These are phyloP conservation scores for Geosmithia morbida DNA, from an alignment of 2,329 filamentous ascomycete species.

Conservation along the genomic window DNA sequence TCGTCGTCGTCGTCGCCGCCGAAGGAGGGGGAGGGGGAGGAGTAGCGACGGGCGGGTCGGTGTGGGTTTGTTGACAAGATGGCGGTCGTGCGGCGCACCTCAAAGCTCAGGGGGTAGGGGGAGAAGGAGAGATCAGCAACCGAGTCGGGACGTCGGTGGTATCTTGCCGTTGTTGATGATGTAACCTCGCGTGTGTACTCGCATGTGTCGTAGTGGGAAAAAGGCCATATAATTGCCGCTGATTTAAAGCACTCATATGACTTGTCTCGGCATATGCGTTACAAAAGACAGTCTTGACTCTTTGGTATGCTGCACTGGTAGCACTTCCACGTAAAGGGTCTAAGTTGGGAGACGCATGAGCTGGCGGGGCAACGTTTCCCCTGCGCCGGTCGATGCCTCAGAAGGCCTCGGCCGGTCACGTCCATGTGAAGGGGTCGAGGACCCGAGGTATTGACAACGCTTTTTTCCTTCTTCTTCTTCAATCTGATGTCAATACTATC, in stretches of 20 bases:
- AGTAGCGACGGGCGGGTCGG: neutral
- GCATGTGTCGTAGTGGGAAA: no score
- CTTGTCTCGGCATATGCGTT: no score
- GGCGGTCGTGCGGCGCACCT: neutral
- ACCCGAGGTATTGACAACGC: no score
- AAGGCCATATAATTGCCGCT: no score
- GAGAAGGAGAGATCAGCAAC: no score
- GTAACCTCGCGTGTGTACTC: no score
- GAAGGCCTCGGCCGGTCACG: no score
- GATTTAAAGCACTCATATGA: neutral
- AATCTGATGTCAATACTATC: no score
- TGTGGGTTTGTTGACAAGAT: neutral
- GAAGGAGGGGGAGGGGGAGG: neutral
- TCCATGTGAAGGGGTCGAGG: no score
- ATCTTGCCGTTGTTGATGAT: no score
- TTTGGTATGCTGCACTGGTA: neutral
- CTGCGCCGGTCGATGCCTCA: neutral
- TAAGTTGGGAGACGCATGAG: neutral
- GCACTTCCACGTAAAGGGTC: neutral
- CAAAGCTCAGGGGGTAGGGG: neutral
- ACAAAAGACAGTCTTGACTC: neutral
- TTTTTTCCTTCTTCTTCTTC: no score
- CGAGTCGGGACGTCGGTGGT: no score
- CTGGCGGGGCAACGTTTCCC: constrained; percentile 3
- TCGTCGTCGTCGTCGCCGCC: neutral